Base-by-base conservation (phyloP, 495 filamentous ascomycete genomes). In the Cercophora newfieldiana region DNA sequence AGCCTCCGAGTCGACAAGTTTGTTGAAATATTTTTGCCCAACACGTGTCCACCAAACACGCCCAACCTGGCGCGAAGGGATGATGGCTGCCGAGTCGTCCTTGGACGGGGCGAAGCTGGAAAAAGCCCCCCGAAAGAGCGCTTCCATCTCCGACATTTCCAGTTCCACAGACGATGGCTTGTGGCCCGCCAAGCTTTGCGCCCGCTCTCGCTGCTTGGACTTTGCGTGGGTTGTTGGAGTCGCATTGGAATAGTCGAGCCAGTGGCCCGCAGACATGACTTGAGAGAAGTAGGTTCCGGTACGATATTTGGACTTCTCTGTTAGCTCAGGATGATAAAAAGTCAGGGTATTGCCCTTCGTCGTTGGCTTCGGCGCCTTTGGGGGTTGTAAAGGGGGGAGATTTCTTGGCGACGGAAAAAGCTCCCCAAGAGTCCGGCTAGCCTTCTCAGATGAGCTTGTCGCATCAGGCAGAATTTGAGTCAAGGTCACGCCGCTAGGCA, bases 11-110 rank as follows among this genome's bases (percentile, higher is more conserved):
- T 83, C 80, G 37, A 82, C 71, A 30, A 82, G 67, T 44, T 73
- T 81, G 58, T 84, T 75, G 29, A 83, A 81, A 65, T 85, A 77
- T 64, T 85, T 85, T 65, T 87, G 82, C 26, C 93, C 94, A 47
- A 88, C 77, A 66, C 88, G 87, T 63, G 88, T 85, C 93, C 93
- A 97, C 94, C 94, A 97, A n/a, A 96, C 79, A 49, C 86, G 79
- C 62, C 89, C 87, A 61, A 92, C 88, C 26, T 86, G 79, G 65
- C 90, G 88, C 14, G 83, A 84, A 37, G 93, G 86, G 8, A 93
- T 78, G 61, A 96, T 82, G 2, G 94, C 87, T 4, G 82, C 86
- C 3, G 90, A 85, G 72, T 95, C 91, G 71, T 97, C 94, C 63
- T 87, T 88, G 58, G 85, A 87, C 5, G 94, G 94, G 12, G 92